These are phyloP conservation scores for Onygenales sp. DNA, from an alignment of 2,329 filamentous ascomycete species.

Conservation along the genomic window DNA sequence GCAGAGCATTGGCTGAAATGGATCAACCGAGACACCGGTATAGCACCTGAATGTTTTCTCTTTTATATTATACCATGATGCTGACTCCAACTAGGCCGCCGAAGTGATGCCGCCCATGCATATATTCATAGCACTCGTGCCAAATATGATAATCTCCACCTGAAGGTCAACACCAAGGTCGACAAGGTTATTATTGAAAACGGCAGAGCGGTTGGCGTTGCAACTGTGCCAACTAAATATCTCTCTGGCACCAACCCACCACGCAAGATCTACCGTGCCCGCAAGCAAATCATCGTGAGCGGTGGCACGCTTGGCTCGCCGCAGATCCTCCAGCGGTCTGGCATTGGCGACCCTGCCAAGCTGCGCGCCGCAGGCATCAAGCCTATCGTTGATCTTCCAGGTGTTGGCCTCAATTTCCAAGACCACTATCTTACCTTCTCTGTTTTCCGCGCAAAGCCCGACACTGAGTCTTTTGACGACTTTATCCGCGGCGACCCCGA, in stretches of 20 bases:
- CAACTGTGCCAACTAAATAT: constrained; percentile 62
- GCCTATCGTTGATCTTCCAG: constrained; percentile 60
- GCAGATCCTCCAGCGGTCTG: constrained; percentile 64
- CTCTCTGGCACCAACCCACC: constrained; percentile 45
- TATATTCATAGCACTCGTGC: constrained; percentile 69
- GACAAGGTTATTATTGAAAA: constrained; percentile 68
- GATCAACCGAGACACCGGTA: constrained; percentile 59
- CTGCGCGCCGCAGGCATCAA: constrained; percentile 59
- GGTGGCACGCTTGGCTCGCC: constrained; percentile 66
- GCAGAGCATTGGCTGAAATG: constrained; percentile 80
- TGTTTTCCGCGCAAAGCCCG: constrained; percentile 62
- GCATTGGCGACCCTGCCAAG: constrained; percentile 64
- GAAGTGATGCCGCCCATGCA: constrained; percentile 66
- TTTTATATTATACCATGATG: background rate
- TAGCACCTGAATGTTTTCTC: constrained; percentile 11
- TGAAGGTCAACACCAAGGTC: constrained; percentile 66
- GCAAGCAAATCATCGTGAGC: constrained; percentile 65
- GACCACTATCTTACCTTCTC: constrained; percentile 67
- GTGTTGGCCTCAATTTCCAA: constrained; percentile 68
- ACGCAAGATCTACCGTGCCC: constrained; percentile 53
- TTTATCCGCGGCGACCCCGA: constrained; percentile 66
- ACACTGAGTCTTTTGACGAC: constrained; percentile 70
- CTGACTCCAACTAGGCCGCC: constrained; percentile 42
- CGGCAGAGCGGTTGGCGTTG: constrained; percentile 61
- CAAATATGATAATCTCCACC: constrained; percentile 59